phyloP scores from a whole-genome alignment of 2,329 filamentous ascomycete genomes.

The Botryosphaeria dothidea region DNA sequence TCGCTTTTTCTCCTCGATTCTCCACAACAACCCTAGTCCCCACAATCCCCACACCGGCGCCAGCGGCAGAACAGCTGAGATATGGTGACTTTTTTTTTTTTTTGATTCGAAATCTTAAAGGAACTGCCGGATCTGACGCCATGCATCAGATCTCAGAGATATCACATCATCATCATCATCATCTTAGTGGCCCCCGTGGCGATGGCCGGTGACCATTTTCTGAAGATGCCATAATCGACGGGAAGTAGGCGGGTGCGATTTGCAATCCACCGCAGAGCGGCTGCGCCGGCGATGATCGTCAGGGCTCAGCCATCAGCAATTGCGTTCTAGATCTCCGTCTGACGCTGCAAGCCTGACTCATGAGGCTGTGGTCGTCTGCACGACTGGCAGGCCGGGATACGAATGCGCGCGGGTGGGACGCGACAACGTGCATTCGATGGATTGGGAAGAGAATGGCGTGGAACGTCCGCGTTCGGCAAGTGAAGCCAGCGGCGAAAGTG shows the following conservation, averaged over 20 bases:
- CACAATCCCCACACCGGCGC: background rate
- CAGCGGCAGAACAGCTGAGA: background rate
- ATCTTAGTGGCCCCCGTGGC: background rate
- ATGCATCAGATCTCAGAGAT: background rate
- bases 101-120: background rate
- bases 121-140: background rate
- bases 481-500: background rate
- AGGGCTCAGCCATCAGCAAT: background rate
- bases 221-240: no score
- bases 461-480: background rate
- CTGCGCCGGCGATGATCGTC: background rate
- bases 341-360: background rate
- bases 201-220: background rate
- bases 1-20: background rate
- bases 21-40: background rate
- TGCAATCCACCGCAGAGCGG: background rate
- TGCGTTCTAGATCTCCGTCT: background rate
- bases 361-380: background rate
- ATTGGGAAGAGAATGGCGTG: background rate
- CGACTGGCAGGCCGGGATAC: background rate
- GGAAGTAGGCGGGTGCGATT: no score
- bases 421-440: background rate
- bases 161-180: background rate
- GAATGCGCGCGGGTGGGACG: background rate
- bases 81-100: background rate